Evolutionary conservation across 73 alveolate species (phyloP), one percentile per base, ranked within the genome.

Genomic region (Urostyla sp.): DNA sequence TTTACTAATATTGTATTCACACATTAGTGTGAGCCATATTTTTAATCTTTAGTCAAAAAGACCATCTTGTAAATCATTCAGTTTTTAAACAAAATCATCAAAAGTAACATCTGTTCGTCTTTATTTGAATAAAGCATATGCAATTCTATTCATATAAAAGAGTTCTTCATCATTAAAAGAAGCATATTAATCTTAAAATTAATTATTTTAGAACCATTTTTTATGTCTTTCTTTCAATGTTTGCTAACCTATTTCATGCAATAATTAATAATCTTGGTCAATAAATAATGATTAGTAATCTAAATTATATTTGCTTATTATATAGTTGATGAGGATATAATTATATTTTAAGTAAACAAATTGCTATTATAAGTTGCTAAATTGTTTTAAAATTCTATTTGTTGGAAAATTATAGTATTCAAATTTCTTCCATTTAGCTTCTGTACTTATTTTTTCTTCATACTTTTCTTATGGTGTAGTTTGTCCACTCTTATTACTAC

Each of bases 371-470:
- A 77, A 30, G 28, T 36, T 24, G 6, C 34, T 32, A 61, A 48
- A 77, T 1, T 26, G 66, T 18, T 60, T 75, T 32, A 44, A 45
- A 45, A 30, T 61, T 10, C 59, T 52, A 15, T 60, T 60, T 45
- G 35, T 13, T 13, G 89, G 61, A 60, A 77, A 77, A 23, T 58
- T 61, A 27, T 27, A 77, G 48, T 77, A 61, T 50, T 77, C 89
- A 46, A 77, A 77, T 46, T 77, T 77, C 74, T 61, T 77, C 89
- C 89, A 77, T 1, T 6, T 1, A 3, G 87, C n/a, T n/a, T n/a
- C n/a, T n/a, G n/a, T n/a, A n/a, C n/a, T n/a, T n/a, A n/a, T n/a
- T n/a, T n/a, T n/a, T n/a, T n/a, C n/a, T n/a, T n/a, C n/a, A n/a
- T n/a, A n/a, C 69, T 36, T 53, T 49, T 13, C 32, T 27, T 30